Base-by-base conservation (phyloP, 805 yeast genomes). In the Vanderwaltozyma verrucispora region DNA sequence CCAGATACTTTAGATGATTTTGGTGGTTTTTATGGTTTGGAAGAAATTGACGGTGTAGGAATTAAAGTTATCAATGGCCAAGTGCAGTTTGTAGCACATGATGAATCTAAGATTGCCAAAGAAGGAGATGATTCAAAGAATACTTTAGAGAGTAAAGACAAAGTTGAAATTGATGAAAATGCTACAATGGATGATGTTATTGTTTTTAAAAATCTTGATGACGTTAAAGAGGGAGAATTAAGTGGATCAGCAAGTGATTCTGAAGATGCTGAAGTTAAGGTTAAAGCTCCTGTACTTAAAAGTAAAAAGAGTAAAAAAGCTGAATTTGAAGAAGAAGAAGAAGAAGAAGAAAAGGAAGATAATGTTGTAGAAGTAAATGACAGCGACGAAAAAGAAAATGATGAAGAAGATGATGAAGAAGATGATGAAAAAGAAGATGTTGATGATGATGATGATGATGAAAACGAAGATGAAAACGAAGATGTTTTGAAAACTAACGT, bases 11-110 rank as follows among this genome's bases (percentile, higher is more conserved):
- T 84, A 35, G 95, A 78, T 42, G 95, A 86, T 58, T 84, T 81
- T 53, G 88, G 83, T 46, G 96, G 96, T 0, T 80, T 88, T 50
- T 86, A 78, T 56, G 98, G 96, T 0, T 64, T 92, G 26, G 98
- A 89, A 57, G 97, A 89, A 56, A 70, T 92, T 35, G 96, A 86
- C 40, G 96, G 96, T 31, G 96, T 89, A 25, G 88, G 72, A 50
- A 88, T 89, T 6, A 75, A 82, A 42, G 68, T 77, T 38, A 73
- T 75, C 2, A 66, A 83, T 43, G 95, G 95, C 12, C 63, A 67
- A 35, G 77, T 80, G 0, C 72, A 72, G 37, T 49, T 80, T 50
- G 53, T 68, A 33, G 44, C 47, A 35, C 42, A 47, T 35, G 37
- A 41, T 38, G 48, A 40, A 48, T 48, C 17, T 50, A 47, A 38